A percentile compares a stretch with the other conserved stretches of the same genome.
phyloP scores from a whole-genome alignment of 768 basidiomycete genomes.

The Rhizopogon vinicolor region DNA sequence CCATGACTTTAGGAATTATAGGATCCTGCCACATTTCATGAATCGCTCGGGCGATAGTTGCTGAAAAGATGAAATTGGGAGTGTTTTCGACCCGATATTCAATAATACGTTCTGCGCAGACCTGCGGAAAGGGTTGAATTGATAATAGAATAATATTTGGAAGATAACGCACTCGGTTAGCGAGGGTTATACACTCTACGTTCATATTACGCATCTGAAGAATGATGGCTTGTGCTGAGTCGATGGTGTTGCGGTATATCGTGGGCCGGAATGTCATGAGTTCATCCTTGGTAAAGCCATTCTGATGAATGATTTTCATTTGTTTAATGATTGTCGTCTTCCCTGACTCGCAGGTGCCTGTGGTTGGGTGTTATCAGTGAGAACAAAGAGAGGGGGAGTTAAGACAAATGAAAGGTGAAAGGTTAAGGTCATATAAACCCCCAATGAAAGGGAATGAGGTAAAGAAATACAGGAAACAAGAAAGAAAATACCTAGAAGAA shows the following conservation, averaged over 20 bases:
- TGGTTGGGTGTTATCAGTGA: background rate
- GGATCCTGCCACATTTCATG: constrained; percentile 68
- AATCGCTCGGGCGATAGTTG: constrained; percentile 66
- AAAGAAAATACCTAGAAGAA: constrained; percentile 63
- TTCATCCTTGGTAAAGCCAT: constrained; percentile 79
- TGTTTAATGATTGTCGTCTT: constrained; percentile 97
- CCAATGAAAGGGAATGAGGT: background rate
- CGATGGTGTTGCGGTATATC: constrained; percentile 84
- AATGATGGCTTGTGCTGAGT: constrained; percentile 83
- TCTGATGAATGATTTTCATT: constrained; percentile 98
- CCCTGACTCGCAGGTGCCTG: constrained; percentile 92
- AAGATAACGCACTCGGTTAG: constrained; percentile 44
- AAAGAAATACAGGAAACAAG: constrained; percentile 25
- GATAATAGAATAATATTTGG: accelerated
- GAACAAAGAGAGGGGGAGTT: background rate
- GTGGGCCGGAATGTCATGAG: constrained; percentile 71
- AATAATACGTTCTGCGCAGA: constrained; percentile 55
- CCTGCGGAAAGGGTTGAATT: constrained; percentile 20
- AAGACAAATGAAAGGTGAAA: background rate
- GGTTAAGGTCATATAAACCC: background rate
- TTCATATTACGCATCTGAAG: constrained; percentile 84
- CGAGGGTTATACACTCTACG: constrained; percentile 64
- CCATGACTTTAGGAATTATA: no score
- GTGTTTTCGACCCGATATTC: constrained; percentile 47
- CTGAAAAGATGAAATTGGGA: constrained; percentile 42